Conservation (phyloP, 2,329 filamentous ascomycete species). For the Aureobasidium sp. region DNA sequence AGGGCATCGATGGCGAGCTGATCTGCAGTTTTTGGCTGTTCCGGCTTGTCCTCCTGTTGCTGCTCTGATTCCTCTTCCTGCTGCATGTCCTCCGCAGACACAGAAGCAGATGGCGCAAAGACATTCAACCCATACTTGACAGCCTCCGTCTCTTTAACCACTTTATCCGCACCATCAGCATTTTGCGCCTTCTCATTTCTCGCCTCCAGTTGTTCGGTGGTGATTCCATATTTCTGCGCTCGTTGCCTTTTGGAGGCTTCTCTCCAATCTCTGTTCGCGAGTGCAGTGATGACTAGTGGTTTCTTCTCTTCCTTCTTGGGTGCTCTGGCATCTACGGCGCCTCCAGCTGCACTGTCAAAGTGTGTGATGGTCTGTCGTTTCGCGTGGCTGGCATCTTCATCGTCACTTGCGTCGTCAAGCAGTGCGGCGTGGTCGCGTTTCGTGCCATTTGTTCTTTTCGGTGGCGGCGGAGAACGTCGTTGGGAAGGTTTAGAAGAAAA, state of each 20-base stretch:
- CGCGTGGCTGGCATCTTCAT: conserved; percentile 51
- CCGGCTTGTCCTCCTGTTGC: conserved; percentile 24
- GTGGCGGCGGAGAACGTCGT: background rate
- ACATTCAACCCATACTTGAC: conserved; percentile 41
- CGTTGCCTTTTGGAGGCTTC: conserved; percentile 42
- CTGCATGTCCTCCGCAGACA: conserved; percentile 45
- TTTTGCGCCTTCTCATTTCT: conserved; percentile 5
- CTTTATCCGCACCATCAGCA: conserved; percentile 20
- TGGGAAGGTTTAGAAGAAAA: background rate
- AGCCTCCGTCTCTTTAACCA: conserved; percentile 24
- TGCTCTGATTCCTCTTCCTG: conserved; percentile 26
- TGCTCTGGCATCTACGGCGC: conserved; percentile 40
- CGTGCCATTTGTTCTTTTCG: conserved; percentile 22
- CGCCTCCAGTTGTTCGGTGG: conserved; percentile 43
- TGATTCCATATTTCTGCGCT: conserved; percentile 51
- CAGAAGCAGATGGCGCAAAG: background rate
- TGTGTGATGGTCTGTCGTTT: conserved; percentile 45
- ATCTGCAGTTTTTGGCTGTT: conserved; percentile 43
- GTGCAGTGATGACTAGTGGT: conserved; percentile 51
- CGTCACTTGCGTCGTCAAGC: conserved; percentile 36
- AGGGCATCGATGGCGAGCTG: conserved; percentile 47
- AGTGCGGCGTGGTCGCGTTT: conserved; percentile 38
- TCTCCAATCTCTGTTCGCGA: conserved; percentile 58
- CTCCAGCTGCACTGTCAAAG: conserved; percentile 46
- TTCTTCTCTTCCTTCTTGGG: conserved; percentile 29